Evolutionary conservation across 2,329 filamentous ascomycete genomes (phyloP), one percentile per base, ranked within the genome.

Genomic region (Akanthomyces uredinophilus): DNA sequence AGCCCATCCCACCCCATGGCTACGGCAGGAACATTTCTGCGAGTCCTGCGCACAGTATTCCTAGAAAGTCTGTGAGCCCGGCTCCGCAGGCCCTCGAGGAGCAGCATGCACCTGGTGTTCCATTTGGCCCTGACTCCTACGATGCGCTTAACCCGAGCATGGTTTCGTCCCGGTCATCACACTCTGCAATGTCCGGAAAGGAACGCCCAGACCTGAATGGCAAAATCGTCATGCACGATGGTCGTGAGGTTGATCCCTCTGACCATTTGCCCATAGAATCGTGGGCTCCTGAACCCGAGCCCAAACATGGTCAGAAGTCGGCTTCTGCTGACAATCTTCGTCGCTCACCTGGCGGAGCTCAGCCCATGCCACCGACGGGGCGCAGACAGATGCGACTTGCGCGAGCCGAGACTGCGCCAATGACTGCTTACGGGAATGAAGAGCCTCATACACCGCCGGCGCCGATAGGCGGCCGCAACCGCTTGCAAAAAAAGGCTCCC

Each of bases 261-360:
- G 90, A 94, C 72, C 90, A 93, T 70, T 79, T 93, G 16, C 90
- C 90, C 0, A 84, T 91, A 71, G 86, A 90, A 61, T 85, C 85
- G 1, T 92, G 89, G 89, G 89, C 89, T 1, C 89, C 89, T 0
- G 89, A 92, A 68, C 89, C 89, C 0, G 87, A 90, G 67, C 81
- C 82, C 2, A 74, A 74, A 64, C 65, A 70, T 35, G 64, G 62
- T 2, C 64, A 68, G 29, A 70, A 66, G 49, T 65, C 71, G 55
- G 63, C 70, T 20, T 67, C 70, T 1, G 64, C 69, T 60, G 71
- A 77, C 56, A 22, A 44, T 27, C 71, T 77, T 6, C 77, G 84
- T 37, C 78, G 80, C 7, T 74, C 80, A 2, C 76, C 82, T 1
- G 79, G 75, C 5, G 84, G 83, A 2, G 79, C 83, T 1, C 81